phyloP scores from a whole-genome alignment of 768 basidiomycete species.

The Agrocybe pediades region DNA sequence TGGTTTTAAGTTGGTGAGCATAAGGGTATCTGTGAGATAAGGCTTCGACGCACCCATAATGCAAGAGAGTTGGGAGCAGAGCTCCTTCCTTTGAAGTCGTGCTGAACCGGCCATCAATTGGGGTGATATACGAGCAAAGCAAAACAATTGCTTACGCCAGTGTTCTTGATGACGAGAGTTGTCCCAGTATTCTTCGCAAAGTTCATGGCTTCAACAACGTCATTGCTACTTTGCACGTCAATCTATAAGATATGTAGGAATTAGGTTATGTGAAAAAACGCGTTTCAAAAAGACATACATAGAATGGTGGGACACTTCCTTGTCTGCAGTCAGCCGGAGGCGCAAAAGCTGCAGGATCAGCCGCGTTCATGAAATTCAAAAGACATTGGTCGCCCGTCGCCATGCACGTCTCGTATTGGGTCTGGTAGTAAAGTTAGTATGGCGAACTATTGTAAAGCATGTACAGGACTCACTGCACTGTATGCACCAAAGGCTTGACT shows the following conservation, averaged over 20 bases:
- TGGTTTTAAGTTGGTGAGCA: constrained; percentile 10
- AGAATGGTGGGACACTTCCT: constrained; percentile 43
- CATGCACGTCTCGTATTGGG: constrained; percentile 63
- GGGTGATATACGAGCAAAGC: neutral
- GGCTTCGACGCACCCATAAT: constrained; percentile 40
- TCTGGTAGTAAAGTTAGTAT: constrained; percentile 12
- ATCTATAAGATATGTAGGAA: constrained; percentile 26
- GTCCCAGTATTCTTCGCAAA: constrained; percentile 40
- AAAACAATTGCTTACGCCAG: constrained; percentile 38
- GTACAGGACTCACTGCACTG: constrained; percentile 8
- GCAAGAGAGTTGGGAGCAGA: constrained; percentile 45
- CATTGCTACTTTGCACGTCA: constrained; percentile 38
- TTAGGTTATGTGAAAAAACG: neutral
- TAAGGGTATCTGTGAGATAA: neutral
- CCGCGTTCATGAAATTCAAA: constrained; percentile 39
- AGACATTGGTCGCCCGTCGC: constrained; percentile 44
- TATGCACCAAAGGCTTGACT: constrained; percentile 18
- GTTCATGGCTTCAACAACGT: constrained; percentile 45
- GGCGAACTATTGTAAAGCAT: neutral
- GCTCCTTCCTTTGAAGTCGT: constrained; percentile 52
- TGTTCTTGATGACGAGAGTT: constrained; percentile 53
- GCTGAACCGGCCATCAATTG: constrained; percentile 25
- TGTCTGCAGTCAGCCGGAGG: constrained; percentile 33
- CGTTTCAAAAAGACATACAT: constrained; percentile 27
- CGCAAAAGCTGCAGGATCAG: constrained; percentile 26